These are phyloP conservation scores for Teratosphaeria zuluensis DNA, from an alignment of 2,329 filamentous ascomycete genomes.

Conservation along the genomic window DNA sequence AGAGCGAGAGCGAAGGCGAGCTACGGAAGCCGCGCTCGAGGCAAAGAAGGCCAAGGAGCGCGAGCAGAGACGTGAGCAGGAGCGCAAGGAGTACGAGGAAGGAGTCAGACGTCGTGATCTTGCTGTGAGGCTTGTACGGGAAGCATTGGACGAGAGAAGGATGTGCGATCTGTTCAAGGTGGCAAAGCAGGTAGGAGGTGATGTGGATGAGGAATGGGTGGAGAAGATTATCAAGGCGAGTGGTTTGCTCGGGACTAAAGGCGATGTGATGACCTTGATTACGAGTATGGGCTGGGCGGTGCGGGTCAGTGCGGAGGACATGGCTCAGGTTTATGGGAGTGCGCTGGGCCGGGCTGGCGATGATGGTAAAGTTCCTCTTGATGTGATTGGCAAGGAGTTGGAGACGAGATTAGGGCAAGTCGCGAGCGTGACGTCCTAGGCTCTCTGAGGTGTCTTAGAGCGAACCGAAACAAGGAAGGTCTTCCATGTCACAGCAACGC, in stretches of 20 bases:
- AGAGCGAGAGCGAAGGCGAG: slow-evolving; percentile 32
- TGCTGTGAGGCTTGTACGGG: slow-evolving; percentile 24
- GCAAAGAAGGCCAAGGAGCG: slow-evolving; percentile 31
- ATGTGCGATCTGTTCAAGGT: slow-evolving; percentile 31
- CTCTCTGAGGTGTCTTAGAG: background rate
- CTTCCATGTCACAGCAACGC: background rate
- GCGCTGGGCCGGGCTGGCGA: slow-evolving; percentile 1
- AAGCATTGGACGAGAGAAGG: slow-evolving; percentile 20
- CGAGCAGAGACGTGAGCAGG: slow-evolving; percentile 29
- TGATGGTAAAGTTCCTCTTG: slow-evolving; percentile 2
- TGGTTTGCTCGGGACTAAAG: slow-evolving; percentile 27
- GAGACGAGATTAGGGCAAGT: background rate
- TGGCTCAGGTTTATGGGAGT: slow-evolving; percentile 30
- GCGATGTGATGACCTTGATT: slow-evolving; percentile 28
- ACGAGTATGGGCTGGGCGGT: slow-evolving; percentile 37
- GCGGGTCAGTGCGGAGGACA: slow-evolving; percentile 28
- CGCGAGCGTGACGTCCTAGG: background rate
- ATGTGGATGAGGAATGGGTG: slow-evolving; percentile 31
- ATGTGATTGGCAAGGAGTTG: slow-evolving; percentile 1
- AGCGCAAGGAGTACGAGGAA: slow-evolving; percentile 28
- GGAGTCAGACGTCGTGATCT: slow-evolving; percentile 26
- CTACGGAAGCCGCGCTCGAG: slow-evolving; percentile 34
- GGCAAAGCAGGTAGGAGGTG: slow-evolving; percentile 31
- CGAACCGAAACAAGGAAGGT: background rate
- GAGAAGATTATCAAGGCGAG: slow-evolving; percentile 33